Conservation (phyloP, 208 protist species). For the Porcisia hertigi region DNA sequence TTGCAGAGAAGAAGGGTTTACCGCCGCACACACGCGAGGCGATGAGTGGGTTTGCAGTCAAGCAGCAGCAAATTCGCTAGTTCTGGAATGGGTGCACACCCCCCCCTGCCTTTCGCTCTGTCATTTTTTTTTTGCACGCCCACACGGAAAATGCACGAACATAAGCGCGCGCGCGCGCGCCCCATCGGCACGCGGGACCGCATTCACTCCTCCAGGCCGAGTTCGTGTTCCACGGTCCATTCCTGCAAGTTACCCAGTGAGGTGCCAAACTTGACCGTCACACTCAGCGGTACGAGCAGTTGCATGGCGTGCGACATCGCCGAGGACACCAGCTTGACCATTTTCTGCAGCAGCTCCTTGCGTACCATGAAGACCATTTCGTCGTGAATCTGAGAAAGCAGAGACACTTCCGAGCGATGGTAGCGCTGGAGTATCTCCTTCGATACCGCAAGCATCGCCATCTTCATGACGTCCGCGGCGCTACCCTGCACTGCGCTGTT, state of each 20-base stretch:
- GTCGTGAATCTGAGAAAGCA: constrained; percentile 83
- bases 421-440: constrained; percentile 59
- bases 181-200: background rate
- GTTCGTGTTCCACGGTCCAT: constrained; percentile 80
- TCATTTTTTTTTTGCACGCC: constrained; percentile 1
- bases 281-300: constrained; percentile 64
- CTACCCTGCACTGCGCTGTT: constrained; percentile 91
- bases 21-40: background rate
- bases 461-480: constrained; percentile 90
- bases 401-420: constrained; percentile 42
- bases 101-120: too few relatives aligned
- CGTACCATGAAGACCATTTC: constrained; percentile 82
- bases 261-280: constrained; percentile 67
- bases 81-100: background rate
- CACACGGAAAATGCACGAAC: background rate
- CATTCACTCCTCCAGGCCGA: constrained; percentile 47
- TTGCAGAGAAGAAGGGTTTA: background rate
- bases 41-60: background rate
- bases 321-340: constrained; percentile 47
- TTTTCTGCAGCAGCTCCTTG: constrained; percentile 35
- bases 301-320: constrained; percentile 60
- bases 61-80: background rate
- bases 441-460: constrained; percentile 82
- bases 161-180: background rate
- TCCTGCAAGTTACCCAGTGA: constrained; percentile 70